Evolutionary conservation across 1,284 basidiomycete genomes (phyloP).

Genomic region (Veloboletus limbatus): DNA sequence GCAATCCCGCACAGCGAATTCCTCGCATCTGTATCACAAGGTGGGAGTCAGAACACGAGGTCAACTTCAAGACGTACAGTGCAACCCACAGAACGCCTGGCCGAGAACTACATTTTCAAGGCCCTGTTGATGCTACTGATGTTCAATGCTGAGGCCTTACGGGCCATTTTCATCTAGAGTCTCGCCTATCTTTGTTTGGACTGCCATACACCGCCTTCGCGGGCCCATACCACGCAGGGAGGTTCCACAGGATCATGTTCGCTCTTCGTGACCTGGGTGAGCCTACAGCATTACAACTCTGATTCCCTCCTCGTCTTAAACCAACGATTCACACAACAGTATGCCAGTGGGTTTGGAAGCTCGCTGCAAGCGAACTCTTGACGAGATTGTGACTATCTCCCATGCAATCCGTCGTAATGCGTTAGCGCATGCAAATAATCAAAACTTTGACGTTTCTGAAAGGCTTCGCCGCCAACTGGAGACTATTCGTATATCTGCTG

Average conservation of each 20-base stretch:
- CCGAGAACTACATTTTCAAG: slow-evolving; percentile 54
- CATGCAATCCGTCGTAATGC: background rate
- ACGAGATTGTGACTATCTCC: background rate
- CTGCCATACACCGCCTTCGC: too few relatives aligned
- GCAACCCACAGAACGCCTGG: slow-evolving; percentile 63
- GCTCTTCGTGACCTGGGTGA: too few relatives aligned
- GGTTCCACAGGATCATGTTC: too few relatives aligned
- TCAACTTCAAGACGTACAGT: slow-evolving; percentile 42
- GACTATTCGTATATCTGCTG: background rate
- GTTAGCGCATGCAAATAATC: background rate
- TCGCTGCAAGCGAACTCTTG: background rate
- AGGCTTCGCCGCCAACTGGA: background rate
- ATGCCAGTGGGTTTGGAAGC: background rate
- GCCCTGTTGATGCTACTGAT: background rate
- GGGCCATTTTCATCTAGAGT: too few relatives aligned
- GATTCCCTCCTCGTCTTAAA: too few relatives aligned
- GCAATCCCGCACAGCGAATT: slow-evolving; percentile 54
- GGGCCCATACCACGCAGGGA: too few relatives aligned
- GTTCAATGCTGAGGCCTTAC: too few relatives aligned
- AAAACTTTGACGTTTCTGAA: background rate
- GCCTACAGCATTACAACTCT: too few relatives aligned
- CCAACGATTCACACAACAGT: too few relatives aligned
- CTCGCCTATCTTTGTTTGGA: too few relatives aligned
- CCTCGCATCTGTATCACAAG: slow-evolving; percentile 58
- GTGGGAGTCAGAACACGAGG: too few relatives aligned